Base-by-base conservation (phyloP, 75 land plant species). In the Isoetes taiwanensis region DNA sequence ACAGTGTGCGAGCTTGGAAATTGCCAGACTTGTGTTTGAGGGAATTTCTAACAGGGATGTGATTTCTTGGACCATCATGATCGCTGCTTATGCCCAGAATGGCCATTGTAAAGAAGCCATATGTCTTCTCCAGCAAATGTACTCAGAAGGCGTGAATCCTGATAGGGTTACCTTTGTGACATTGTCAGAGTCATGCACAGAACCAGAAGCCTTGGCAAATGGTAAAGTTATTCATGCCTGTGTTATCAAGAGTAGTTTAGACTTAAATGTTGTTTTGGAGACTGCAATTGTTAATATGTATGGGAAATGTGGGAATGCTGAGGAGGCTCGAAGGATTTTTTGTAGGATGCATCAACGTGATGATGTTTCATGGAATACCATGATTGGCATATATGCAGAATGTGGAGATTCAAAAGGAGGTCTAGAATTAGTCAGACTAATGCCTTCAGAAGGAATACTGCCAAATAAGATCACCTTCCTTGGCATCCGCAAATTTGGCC, bases 61-160 rank as follows among this genome's bases (percentile, higher is more conserved):
- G 8, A 19, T 46, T 23, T 46, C 50, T 5, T 46, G 50, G 50
- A 46, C 16, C 50, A 46, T 46, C 50, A 46, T 46, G 50, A 19
- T n/a, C 23, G 50, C 50, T 19, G 50, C 50, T 19, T 46, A 6
- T 46, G 50, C 50, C 16, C 50, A 46, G 16, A 46, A 5, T 5
- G 12, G 50, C 25, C 12, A 46, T 5, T 16, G 19, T n/a, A 46
- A 19, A 46, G 50, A 46, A n/a, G 50, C 50, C 16, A 6, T 46
- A 8, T 4, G 25, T 16, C 16, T 46, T 5, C 23, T 46, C 50
- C 16, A 46, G 50, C 50, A 19, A 19, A 46, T 46, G 50, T 16
- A 46, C n/a, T n/a, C 23, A 23, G 25, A n/a, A 6, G 50, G 50
- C 23, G 6, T 16, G 5, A 6, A 19, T 8, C 50, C 50, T 5